Conservation (phyloP, 2,329 filamentous ascomycete species). For the Paecilomyces formosus region DNA sequence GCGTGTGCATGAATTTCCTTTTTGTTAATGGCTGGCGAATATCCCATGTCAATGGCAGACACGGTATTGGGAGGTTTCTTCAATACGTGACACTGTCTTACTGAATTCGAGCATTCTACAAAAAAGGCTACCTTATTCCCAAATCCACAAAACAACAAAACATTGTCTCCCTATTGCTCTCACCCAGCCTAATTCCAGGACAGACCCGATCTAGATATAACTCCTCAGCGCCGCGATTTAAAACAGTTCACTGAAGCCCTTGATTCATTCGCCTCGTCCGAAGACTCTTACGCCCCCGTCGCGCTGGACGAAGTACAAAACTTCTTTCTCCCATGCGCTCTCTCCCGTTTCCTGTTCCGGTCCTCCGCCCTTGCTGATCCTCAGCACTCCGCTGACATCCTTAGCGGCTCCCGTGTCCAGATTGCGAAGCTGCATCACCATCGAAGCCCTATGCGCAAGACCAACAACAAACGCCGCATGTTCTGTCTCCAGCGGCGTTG, state of each 20-base stretch:
- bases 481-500: conserved; percentile 60
- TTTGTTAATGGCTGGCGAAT: conserved; percentile 30
- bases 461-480: conserved; percentile 65
- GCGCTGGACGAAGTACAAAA: conserved; percentile 70
- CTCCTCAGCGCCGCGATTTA: conserved; percentile 1
- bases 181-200: background rate
- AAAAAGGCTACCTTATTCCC: background rate
- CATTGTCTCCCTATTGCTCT: background rate
- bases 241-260: conserved; percentile 3
- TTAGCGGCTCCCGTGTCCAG: conserved; percentile 82
- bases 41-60: conserved; percentile 28
- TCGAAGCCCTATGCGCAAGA: conserved; percentile 66
- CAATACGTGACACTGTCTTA: conserved; percentile 24
- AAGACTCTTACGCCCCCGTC: conserved; percentile 80
- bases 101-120: conserved; percentile 10
- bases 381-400: conserved; percentile 82
- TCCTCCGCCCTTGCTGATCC: conserved; percentile 57
- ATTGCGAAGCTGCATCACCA: conserved; percentile 63
- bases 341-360: conserved; percentile 24
- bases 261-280: conserved; percentile 62
- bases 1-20: conserved; percentile 31
- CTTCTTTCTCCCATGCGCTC: conserved; percentile 52
- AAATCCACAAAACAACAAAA: background rate
- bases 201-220: background rate
- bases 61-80: conserved; percentile 22